These are phyloP conservation scores for Gossypium thurberi DNA, from an alignment of 345 rosid genomes.

Conservation along the genomic window DNA sequence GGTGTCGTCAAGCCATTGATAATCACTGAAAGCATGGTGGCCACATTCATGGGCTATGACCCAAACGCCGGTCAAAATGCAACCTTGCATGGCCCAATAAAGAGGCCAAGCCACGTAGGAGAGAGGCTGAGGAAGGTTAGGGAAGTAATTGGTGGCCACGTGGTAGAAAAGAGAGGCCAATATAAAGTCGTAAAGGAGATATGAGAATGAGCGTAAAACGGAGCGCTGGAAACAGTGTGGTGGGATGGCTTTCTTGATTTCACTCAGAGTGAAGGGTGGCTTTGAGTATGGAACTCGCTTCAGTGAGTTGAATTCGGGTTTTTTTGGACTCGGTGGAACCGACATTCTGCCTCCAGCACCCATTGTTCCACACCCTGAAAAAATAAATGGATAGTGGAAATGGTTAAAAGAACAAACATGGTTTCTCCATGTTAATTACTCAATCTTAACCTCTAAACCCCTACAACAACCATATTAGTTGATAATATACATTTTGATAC, in stretches of 20 bases:
- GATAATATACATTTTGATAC: too few species aligned
- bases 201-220: slow-evolving; percentile 69
- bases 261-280: slow-evolving; percentile 67
- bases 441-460: too few species aligned
- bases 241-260: slow-evolving; percentile 80
- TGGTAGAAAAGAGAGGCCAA: slow-evolving; percentile 50
- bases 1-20: slow-evolving; percentile 78
- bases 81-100: slow-evolving; percentile 82
- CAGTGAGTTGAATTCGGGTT: slow-evolving; percentile 22
- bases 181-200: slow-evolving; percentile 45
- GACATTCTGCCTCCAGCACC: slow-evolving; percentile 83
- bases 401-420: neutral
- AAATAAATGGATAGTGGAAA: neutral
- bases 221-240: slow-evolving; percentile 86
- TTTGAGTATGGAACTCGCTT: slow-evolving; percentile 55
- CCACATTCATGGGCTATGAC: slow-evolving; percentile 94
- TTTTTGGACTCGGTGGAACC: slow-evolving; percentile 32
- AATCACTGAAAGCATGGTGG: slow-evolving; percentile 91
- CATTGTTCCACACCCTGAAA: slow-evolving; percentile 44
- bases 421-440: too few species aligned
- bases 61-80: slow-evolving; percentile 72
- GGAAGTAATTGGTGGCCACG: slow-evolving; percentile 49
- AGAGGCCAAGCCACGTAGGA: slow-evolving; percentile 66
- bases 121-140: slow-evolving; percentile 48
- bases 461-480: too few species aligned